These are phyloP conservation scores for Cyclotella sp. DNA, from an alignment of 108 stramenopile genomes.

Conservation along the genomic window DNA sequence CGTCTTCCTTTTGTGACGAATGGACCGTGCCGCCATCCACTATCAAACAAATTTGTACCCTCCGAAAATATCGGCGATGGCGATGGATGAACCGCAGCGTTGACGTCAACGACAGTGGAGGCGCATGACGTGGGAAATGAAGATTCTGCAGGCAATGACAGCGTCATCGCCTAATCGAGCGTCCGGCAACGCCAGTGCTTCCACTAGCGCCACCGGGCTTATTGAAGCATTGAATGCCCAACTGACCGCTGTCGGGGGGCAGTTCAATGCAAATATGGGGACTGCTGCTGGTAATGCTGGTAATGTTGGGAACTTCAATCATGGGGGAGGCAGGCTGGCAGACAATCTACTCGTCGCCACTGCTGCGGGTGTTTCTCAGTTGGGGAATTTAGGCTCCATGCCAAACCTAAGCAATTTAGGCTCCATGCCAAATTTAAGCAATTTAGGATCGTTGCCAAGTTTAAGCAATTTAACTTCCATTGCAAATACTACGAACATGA, in stretches of 20 bases:
- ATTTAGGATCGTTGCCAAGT: background rate
- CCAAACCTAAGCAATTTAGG: background rate
- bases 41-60: constrained; percentile 10
- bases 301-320: background rate
- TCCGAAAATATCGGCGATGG: background rate
- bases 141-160: constrained; percentile 4
- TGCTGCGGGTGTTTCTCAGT: constrained; percentile 3
- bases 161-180: background rate
- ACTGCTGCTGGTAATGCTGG: background rate
- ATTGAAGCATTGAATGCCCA: constrained; percentile 48
- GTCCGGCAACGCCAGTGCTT: background rate
- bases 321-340: background rate
- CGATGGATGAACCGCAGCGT: background rate
- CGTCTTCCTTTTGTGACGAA: constrained; percentile 12
- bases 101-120: constrained; percentile 8
- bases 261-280: constrained; percentile 9
- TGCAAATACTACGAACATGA: background rate
- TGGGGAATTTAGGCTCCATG: background rate
- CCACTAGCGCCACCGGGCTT: constrained; percentile 24
- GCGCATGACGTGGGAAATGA: background rate
- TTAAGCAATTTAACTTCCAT: background rate
- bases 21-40: background rate
- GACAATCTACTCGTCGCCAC: background rate
- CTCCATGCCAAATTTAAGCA: background rate
- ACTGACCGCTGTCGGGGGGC: constrained; percentile 13